Evolutionary conservation across 129 eudicot genomes (phyloP), one percentile per base, ranked within the genome.

Genomic region (sunflower (Helianthus annuus)): DNA sequence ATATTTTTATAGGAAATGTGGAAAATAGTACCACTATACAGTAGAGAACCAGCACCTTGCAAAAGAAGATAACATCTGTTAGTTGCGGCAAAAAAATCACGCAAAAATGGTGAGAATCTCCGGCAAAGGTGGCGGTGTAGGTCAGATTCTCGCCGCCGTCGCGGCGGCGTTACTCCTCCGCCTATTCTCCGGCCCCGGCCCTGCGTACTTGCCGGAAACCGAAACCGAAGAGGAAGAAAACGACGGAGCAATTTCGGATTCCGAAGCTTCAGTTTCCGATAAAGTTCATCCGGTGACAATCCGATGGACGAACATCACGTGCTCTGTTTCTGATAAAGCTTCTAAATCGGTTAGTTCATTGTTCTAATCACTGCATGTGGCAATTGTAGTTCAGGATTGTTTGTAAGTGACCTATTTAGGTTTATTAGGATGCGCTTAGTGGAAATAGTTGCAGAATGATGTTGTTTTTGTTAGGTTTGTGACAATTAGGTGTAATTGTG

Each of bases 211-310:
- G 62, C 88, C 82, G 66, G 92, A 83, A n/a, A 49, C 66, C 34
- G 85, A 82, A 53, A 63, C 15, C 38, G 81, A 68, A 40, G 76
- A 72, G 40, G 87, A 83, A 6, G 89, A 83, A 54, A 79, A 70
- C 54, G 86, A 56, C 1, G 86, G 76, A 6, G 70, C 16, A 10
- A 75, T 74, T 54, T 80, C 65, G 22, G 82, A 69, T 42, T 72
- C 63, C 0, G 89, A 76, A 56, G 77, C 82, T 80, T 67, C 86
- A 71, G 80, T 62, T 2, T 70, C 85, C 6, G 97, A 89, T 39
- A 86, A 88, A 69, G 92, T 95, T 3, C 65, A 80, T 56, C 97
- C 96, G 29, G 97, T 95, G 59, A 86, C 86, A 36, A 85, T 95
- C 36, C 78, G 83, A 29, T 90, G 99, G 99, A 83, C 79, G 34